phyloP scores from a whole-genome alignment of 179 eudicot species.

The Camellia oleifera region DNA sequence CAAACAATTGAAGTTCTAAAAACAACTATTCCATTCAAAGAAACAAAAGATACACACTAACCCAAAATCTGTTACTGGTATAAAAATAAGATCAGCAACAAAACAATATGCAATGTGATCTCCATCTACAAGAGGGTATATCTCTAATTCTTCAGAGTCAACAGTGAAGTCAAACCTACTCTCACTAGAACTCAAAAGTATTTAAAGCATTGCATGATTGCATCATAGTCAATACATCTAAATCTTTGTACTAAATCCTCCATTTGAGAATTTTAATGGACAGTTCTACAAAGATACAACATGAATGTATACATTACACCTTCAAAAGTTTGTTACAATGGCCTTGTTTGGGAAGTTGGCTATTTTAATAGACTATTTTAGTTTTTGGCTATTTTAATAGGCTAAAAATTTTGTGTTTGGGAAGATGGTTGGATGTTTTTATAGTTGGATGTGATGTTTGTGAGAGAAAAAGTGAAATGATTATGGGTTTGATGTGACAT shows the following conservation, averaged over 20 bases:
- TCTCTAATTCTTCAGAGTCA: not conserved
- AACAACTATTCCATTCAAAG: slow-evolving; percentile 7
- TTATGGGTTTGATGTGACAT: no score
- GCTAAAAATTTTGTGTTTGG: no score
- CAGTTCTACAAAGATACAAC: not conserved
- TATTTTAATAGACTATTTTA: no score
- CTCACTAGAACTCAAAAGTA: not conserved
- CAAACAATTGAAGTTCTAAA: not conserved
- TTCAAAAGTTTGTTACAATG: not conserved
- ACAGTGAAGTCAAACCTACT: not conserved
- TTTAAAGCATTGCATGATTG: not conserved
- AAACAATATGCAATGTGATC: slow-evolving; percentile 3
- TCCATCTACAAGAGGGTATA: not conserved
- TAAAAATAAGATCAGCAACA: not conserved
- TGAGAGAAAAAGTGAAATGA: no score
- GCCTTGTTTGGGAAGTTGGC: no score
- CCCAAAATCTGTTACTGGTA: not conserved
- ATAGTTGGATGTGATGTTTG: no score
- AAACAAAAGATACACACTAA: slow-evolving; percentile 13
- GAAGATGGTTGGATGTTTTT: no score
- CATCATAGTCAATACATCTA: not conserved
- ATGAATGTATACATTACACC: not conserved
- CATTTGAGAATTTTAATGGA: not conserved
- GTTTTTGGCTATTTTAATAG: no score
- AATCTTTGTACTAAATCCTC: not conserved